A percentile compares a stretch with the other conserved stretches of the same genome.
Conservation (phyloP, 2,329 filamentous ascomycete genomes). For the Epichloe scottii region DNA sequence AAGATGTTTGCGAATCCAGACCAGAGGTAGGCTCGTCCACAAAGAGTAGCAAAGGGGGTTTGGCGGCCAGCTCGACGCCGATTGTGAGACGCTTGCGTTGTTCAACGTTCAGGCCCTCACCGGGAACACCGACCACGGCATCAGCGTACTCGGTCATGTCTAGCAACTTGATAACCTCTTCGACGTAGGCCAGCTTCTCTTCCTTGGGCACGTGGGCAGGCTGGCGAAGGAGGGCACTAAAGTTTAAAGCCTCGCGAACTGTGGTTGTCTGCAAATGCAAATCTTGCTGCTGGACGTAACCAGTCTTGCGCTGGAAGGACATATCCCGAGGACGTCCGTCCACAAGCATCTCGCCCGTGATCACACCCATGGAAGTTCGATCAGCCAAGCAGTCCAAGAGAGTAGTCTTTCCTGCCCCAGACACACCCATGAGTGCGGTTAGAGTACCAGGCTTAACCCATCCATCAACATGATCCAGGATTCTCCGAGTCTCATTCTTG, state of each 20-base stretch:
- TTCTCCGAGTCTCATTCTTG: slow-evolving; percentile 60
- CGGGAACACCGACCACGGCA: slow-evolving; percentile 79
- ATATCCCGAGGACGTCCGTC: slow-evolving; percentile 55
- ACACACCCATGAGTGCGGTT: slow-evolving; percentile 84
- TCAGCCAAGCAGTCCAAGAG: slow-evolving; percentile 77
- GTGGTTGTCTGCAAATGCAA: slow-evolving; percentile 74
- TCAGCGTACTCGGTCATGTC: slow-evolving; percentile 88
- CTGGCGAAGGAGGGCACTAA: slow-evolving; percentile 76
- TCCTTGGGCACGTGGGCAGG: slow-evolving; percentile 56
- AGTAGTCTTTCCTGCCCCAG: slow-evolving; percentile 89
- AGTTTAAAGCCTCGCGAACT: slow-evolving; percentile 76
- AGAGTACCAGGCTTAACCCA: slow-evolving; percentile 90
- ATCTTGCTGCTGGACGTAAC: slow-evolving; percentile 89
- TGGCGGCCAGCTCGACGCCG: slow-evolving; percentile 89
- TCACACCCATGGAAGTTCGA: slow-evolving; percentile 78
- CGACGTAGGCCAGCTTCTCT: slow-evolving; percentile 79
- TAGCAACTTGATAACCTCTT: slow-evolving; percentile 80
- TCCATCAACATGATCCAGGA: slow-evolving; percentile 77
- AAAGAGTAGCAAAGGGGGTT: slow-evolving; percentile 79
- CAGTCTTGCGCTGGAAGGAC: slow-evolving; percentile 84
- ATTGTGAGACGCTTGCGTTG: slow-evolving; percentile 74
- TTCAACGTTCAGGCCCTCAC: slow-evolving; percentile 68
- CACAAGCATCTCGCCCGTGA: slow-evolving; percentile 68
- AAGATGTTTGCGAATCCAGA: slow-evolving; percentile 85
- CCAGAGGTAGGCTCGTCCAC: slow-evolving; percentile 92